Evolutionary conservation across 2,329 filamentous ascomycete species (phyloP), one percentile per base, ranked within the genome.

Genomic region (Triangularia verruculosa): DNA sequence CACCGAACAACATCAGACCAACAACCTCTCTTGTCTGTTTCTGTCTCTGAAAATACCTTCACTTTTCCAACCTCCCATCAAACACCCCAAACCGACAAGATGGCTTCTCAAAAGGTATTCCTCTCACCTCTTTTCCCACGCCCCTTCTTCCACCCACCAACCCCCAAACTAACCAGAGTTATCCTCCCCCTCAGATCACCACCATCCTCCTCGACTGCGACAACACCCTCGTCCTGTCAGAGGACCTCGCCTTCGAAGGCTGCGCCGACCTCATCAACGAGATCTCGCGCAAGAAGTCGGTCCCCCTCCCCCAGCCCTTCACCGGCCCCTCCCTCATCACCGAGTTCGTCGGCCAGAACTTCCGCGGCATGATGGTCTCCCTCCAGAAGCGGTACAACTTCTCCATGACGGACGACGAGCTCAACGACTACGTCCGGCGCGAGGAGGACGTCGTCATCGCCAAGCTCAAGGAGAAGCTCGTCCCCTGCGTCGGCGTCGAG

Each of bases 271-370:
- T 97, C 68, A 89, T 92, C 82, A 97, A 97, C 80, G 83, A 92
- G 77, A 91, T 96, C 76, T 87, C 94, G 75, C 82, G 83, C 71
- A 83, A 84, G 73, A 83, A 89, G 73, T 79, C 82, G 71, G 81
- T 92, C 72, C 73, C 82, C 25, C 65, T 72, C 65, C 69, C 76
- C 28, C 82, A 86, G 70, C 86, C 84, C 74, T 97, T 96, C 82
- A 93, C 90, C 3, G 90, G 90, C 73, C 85, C 88, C 56, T 83
- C 87, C 65, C 88, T 97, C 68, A 91, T 96, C 79, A 81, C 83
- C 70, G 91, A 96, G 79, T 97, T 96, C 73, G 92, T 97, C 71
- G 93, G 93, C 72, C 90, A 95, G 77, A 96, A 96, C 84, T 97
- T 96, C 85, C 91, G 92, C 70, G 91, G 92, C 78, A 96, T 96